These are phyloP conservation scores for Eragrostis nindensis DNA, from an alignment of 176 grass and related monocot genomes.

Conservation along the genomic window DNA sequence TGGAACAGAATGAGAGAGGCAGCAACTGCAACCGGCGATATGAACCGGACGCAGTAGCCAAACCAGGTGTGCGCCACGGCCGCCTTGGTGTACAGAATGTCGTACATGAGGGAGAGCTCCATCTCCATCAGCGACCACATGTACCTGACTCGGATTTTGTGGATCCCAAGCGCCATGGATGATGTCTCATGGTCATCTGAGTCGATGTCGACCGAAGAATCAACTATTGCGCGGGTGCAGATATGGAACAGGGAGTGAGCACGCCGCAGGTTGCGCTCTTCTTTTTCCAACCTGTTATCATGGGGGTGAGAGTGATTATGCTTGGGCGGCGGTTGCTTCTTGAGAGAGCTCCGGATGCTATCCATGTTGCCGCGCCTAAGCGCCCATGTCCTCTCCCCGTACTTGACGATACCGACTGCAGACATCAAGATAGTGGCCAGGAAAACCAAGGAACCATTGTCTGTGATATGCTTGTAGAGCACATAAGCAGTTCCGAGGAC, in stretches of 20 bases:
- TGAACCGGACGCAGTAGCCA: slow-evolving; percentile 32
- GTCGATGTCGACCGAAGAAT: too few species aligned
- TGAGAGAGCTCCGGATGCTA: slow-evolving; percentile 25
- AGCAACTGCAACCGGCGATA: not conserved
- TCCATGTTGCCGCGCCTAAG: slow-evolving; percentile 19
- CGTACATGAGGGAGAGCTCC: slow-evolving; percentile 39
- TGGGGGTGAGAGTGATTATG: not conserved
- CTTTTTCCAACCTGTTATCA: too few species aligned
- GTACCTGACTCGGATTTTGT: too few species aligned
- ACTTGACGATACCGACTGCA: slow-evolving; percentile 28
- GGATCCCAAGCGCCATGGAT: too few species aligned
- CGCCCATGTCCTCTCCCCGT: slow-evolving; percentile 22
- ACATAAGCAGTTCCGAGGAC: not conserved
- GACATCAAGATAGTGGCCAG: slow-evolving; percentile 27
- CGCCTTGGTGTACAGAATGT: slow-evolving; percentile 56
- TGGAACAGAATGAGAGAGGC: not conserved
- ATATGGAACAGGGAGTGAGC: too few species aligned
- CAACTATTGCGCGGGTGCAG: too few species aligned
- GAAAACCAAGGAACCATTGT: not conserved
- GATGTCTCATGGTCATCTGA: too few species aligned
- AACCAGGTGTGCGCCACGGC: not conserved
- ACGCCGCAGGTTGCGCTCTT: too few species aligned
- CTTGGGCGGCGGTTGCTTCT: not conserved
- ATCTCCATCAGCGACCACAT: not conserved
- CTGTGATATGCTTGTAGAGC: not conserved